Base-by-base conservation (phyloP, 2,329 filamentous ascomycete genomes). In the Phialophora tarda region DNA sequence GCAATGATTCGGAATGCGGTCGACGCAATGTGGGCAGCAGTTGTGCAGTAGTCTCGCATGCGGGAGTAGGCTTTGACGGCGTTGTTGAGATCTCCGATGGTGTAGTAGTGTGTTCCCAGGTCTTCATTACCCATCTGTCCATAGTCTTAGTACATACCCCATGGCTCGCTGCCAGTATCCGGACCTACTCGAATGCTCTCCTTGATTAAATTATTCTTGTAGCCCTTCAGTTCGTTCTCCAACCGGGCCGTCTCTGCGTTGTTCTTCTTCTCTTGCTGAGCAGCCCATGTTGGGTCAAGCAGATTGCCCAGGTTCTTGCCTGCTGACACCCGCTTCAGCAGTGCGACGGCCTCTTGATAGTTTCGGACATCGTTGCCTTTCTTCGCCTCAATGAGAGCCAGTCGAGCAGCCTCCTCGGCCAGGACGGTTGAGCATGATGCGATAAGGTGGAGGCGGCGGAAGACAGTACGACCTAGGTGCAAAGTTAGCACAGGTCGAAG, bases 151-250 rank as follows among this genome's bases (percentile, higher is more conserved):
- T 59, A 26, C 32, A 14, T 51, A 32, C 3, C 34, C 59, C 12
- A 5, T 41, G 53, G 28, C 26, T 23, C 48, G 4, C 34, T n/a
- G 17, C 38, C 34, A 5, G 41, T 26, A 17, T 24, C 17, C 0
- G 38, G 26, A 75, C 85, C 64, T 83, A 96, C 93, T 72, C 93
- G 82, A 74, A 98, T 97, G 80, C 93, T 97, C 80, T 99, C 95
- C 77, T 97, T 97, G 73, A 99, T 93, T 51, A 98, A 81, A 74
- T 98, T 99, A 76, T 97, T 97, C 80, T 95, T 97, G 79, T 98
- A 98, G 1, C 89, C 90, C 77, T 93, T 93, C 23, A 99, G 83
- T 78, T 98, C 92, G 17, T 85, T 82, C 75, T 97, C 92, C 63
- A 98, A 82, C n/a, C 90, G 86, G 63, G 87, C 83, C 0, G 89